Percentiles rank a stretch among this genome's conserved stretches.
Evolutionary conservation across 352 stramenopile genomes (phyloP).

Genomic region (Phytophthora quininea): DNA sequence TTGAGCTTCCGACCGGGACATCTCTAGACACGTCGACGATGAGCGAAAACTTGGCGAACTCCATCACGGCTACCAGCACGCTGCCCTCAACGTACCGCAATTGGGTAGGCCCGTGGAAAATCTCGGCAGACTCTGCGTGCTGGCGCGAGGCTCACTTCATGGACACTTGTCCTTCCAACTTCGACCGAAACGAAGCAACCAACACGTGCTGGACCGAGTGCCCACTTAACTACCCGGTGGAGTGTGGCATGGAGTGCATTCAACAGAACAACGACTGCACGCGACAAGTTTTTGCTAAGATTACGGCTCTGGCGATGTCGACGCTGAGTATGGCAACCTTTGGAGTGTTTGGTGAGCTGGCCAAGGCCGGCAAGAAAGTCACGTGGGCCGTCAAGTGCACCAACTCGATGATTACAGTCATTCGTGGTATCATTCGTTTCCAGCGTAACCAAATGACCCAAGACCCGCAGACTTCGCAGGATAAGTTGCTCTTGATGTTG

Average conservation of each 20-base stretch:
- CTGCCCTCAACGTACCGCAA: slow-evolving; percentile 29
- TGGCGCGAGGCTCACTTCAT: slow-evolving; percentile 53
- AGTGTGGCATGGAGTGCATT: slow-evolving; percentile 67
- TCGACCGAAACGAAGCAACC: slow-evolving; percentile 42
- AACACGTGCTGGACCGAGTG: slow-evolving; percentile 61
- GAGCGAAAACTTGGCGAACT: slow-evolving; percentile 16
- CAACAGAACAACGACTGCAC: slow-evolving; percentile 62
- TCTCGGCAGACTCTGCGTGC: slow-evolving; percentile 41
- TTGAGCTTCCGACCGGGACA: slow-evolving; percentile 5
- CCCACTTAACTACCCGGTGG: slow-evolving; percentile 61
- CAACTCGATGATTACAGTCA: slow-evolving; percentile 38
- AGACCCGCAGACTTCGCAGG: slow-evolving; percentile 50
- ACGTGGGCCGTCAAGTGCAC: slow-evolving; percentile 48
- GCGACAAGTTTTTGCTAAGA: slow-evolving; percentile 41
- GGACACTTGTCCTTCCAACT: slow-evolving; percentile 43
- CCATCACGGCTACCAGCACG: slow-evolving; percentile 18
- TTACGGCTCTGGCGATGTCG: slow-evolving; percentile 34
- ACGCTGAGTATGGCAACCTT: slow-evolving; percentile 39
- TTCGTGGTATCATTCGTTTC: slow-evolving; percentile 35
- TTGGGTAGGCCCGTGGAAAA: slow-evolving; percentile 46
- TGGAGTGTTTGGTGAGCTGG: slow-evolving; percentile 48
- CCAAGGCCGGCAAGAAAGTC: slow-evolving; percentile 40
- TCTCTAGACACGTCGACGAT: slow-evolving; percentile 5
- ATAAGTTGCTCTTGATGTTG: slow-evolving; percentile 57
- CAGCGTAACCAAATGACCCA: slow-evolving; percentile 28